Evolutionary conservation across 208 protist species (phyloP), one percentile per base, ranked within the genome.

Genomic region (Vickermania ingenoplastis): DNA sequence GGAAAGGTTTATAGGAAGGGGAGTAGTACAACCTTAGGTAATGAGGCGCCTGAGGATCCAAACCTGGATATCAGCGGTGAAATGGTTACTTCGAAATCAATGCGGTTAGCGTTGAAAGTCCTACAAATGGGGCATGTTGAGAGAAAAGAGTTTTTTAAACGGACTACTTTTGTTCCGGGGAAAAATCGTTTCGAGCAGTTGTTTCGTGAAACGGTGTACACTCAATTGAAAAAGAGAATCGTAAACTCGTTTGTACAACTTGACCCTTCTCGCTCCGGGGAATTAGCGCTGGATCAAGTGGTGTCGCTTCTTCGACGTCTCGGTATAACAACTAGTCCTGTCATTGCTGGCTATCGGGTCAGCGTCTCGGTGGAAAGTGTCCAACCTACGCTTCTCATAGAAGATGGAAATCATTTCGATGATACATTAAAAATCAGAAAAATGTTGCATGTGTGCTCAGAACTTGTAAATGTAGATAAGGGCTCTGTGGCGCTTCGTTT

Each of bases 231-330:
- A 63, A 68, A 77, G 57, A 27, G 27, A 14, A 61, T 86, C 17
- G 76, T 63, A 25, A 66, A 81, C 24, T 65, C 69, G 17, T 89
- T 90, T 31, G 45, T 80, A n/a, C 64, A 67, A 2, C 75, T 76
- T 53, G 86, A 93, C 63, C 54, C 62, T 24, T 79, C 75, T 60
- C 65, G 67, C 57, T 78, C 70, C 27, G 86, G 82, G 0, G 82
- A 93, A 59, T 64, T 93, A 1, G 49, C 79, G 11, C 45, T 93
- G 17, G 27, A 48, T 1, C 45, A 73, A 2, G 60, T 83, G n/a
- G 63, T 67, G 2, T 65, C 70, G 14, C 23, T 88, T n/a, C 61
- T 93, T 28, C 67, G 54, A 0, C 58, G 64, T 14, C 72, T 83
- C 25, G 82, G 82, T 7, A 55, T 93, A n/a, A 69, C 71, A 30